Evolutionary conservation across 768 basidiomycete genomes (phyloP).

Genomic region (Gloeophyllum trabeum): DNA sequence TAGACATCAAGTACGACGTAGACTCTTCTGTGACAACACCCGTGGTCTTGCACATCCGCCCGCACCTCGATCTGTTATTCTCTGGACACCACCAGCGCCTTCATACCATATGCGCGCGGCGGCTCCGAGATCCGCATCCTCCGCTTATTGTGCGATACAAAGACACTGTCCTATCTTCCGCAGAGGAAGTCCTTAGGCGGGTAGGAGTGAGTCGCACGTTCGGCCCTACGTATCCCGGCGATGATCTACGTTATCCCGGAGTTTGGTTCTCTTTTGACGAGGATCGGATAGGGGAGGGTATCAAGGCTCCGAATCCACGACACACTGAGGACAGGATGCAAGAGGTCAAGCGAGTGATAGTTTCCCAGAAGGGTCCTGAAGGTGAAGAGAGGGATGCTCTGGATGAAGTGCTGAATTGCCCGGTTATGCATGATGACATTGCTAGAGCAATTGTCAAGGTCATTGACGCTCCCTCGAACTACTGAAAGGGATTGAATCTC

Average conservation of each 20-base stretch:
- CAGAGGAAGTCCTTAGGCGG: slow-evolving; percentile 47
- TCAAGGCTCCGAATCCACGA: slow-evolving; percentile 22
- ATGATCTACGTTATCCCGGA: slow-evolving; percentile 73
- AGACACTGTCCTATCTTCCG: slow-evolving; percentile 48
- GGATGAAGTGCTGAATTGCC: slow-evolving; percentile 57
- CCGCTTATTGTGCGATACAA: slow-evolving; percentile 62
- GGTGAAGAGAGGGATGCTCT: slow-evolving; percentile 47
- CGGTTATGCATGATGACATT: slow-evolving; percentile 64
- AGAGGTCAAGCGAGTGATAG: slow-evolving; percentile 66
- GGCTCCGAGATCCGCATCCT: slow-evolving; percentile 54
- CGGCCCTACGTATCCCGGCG: slow-evolving; percentile 74
- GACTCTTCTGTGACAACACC: slow-evolving; percentile 62
- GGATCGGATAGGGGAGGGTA: slow-evolving; percentile 43
- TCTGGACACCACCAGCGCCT: slow-evolving; percentile 70
- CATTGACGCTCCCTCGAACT: background rate
- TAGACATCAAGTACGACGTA: slow-evolving; percentile 76
- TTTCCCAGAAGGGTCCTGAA: slow-evolving; percentile 56
- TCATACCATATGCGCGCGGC: slow-evolving; percentile 65
- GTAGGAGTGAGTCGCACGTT: slow-evolving; percentile 62
- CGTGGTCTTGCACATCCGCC: slow-evolving; percentile 66
- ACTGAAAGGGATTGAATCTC: background rate
- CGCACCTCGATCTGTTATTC: slow-evolving; percentile 80
- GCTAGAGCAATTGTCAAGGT: slow-evolving; percentile 61
- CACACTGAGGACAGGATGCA: slow-evolving; percentile 54
- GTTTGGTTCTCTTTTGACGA: slow-evolving; percentile 81